Conservation (phyloP, 371 early-diverging fungal genomes). For the Sporodiniella umbellata region DNA sequence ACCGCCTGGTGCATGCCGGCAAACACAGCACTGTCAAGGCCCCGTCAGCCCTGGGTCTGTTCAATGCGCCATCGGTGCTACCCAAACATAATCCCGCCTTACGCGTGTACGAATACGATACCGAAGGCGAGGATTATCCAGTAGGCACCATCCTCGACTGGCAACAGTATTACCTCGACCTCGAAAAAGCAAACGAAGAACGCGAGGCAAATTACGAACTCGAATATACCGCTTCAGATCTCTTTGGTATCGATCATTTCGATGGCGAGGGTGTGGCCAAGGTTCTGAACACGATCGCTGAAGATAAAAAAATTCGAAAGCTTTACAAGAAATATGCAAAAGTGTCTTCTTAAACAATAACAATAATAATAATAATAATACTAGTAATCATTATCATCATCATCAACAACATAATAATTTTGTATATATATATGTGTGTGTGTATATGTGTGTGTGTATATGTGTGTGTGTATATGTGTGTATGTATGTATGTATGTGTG, state of each 20-base stretch:
- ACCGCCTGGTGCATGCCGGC: not conserved
- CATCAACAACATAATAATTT: no score
- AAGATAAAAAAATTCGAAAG: slow-evolving; percentile 3
- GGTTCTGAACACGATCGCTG: slow-evolving; percentile 7
- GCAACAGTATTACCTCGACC: slow-evolving; percentile 54
- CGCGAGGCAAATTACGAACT: slow-evolving; percentile 25
- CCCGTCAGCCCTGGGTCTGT: slow-evolving; percentile 23
- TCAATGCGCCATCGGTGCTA: slow-evolving; percentile 51
- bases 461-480: no score
- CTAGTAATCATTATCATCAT: no score
- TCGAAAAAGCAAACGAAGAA: slow-evolving; percentile 32
- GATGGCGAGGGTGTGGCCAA: slow-evolving; percentile 21
- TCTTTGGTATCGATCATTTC: slow-evolving; percentile 36
- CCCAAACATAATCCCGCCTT: slow-evolving; percentile 51
- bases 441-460: no score
- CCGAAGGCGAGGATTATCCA: slow-evolving; percentile 7
- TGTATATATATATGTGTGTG: no score
- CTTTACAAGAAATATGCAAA: slow-evolving; percentile 10
- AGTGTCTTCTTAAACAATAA: slow-evolving; percentile 14
- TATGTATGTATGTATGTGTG: no score
- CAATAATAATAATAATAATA: no score
- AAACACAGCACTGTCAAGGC: not conserved
- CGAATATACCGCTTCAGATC: slow-evolving; percentile 45
- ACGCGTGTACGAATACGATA: slow-evolving; percentile 48
- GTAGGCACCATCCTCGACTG: slow-evolving; percentile 42